Percentiles rank a stretch among this genome's conserved stretches.
These are phyloP conservation scores for Tillandsia fasciculata DNA, from an alignment of 176 grass and related monocot species.

Conservation along the genomic window DNA sequence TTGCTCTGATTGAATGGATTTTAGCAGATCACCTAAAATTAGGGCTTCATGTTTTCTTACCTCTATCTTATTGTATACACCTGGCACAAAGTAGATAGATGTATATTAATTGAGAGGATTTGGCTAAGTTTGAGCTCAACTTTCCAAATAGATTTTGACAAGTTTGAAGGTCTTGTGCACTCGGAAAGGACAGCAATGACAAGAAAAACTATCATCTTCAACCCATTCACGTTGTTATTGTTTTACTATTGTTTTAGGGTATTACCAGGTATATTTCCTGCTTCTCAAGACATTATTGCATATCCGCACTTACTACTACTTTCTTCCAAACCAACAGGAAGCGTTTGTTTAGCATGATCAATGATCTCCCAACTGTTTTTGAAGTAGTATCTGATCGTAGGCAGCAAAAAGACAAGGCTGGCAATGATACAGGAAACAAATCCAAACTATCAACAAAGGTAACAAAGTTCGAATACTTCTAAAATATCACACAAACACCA, in stretches of 20 bases:
- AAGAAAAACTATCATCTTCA: too few species aligned
- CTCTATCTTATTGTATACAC: too few species aligned
- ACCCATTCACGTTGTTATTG: too few species aligned
- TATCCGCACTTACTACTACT: neutral
- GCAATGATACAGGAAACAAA: conserved; percentile 57
- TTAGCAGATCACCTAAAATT: too few species aligned
- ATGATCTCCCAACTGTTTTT: conserved; percentile 81
- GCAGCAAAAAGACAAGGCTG: conserved; percentile 55
- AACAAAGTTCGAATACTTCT: conserved; percentile 8
- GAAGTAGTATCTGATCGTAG: conserved; percentile 58
- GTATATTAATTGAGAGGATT: too few species aligned
- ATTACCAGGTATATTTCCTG: neutral
- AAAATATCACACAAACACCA: neutral
- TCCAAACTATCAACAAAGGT: conserved; percentile 71
- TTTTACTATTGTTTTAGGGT: neutral
- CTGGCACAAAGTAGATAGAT: too few species aligned
- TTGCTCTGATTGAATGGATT: too few species aligned
- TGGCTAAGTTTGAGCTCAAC: too few species aligned
- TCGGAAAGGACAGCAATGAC: too few species aligned
- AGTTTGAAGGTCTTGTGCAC: too few species aligned
- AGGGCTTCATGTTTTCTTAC: too few species aligned
- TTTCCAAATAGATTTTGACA: too few species aligned
- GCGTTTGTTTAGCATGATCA: conserved; percentile 85
- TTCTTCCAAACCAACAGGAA: conserved; percentile 42
- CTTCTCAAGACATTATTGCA: neutral